phyloP scores from a whole-genome alignment of 2,329 filamentous ascomycete genomes.

The Aureobasidium mangrovei region DNA sequence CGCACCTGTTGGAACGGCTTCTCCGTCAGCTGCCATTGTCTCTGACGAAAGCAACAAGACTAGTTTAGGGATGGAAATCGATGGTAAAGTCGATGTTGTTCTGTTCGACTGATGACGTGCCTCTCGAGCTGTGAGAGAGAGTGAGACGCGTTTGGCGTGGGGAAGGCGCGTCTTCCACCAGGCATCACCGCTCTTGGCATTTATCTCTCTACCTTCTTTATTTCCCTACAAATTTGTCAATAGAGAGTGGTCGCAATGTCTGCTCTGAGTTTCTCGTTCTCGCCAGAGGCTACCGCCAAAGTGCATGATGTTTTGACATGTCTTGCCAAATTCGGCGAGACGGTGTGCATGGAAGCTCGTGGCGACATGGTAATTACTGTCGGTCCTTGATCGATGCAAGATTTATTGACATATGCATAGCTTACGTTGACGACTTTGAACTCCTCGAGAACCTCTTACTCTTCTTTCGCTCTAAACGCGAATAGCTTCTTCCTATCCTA shows the following conservation, averaged over 20 bases:
- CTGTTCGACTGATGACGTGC: background rate
- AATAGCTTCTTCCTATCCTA: slow-evolving; percentile 66
- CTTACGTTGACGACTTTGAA: slow-evolving; percentile 68
- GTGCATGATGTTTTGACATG: slow-evolving; percentile 67
- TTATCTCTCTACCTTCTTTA: background rate
- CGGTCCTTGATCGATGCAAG: background rate
- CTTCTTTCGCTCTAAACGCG: slow-evolving; percentile 59
- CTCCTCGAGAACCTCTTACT: slow-evolving; percentile 71
- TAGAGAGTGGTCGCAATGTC: slow-evolving; percentile 29
- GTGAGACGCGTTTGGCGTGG: slow-evolving; percentile 10
- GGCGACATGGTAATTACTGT: slow-evolving; percentile 50
- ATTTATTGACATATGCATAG: slow-evolving; percentile 33
- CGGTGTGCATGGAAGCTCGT: slow-evolving; percentile 64
- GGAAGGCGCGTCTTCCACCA: slow-evolving; percentile 10
- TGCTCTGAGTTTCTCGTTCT: slow-evolving; percentile 61
- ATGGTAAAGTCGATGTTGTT: background rate
- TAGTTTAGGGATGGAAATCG: background rate
- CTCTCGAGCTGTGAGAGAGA: background rate
- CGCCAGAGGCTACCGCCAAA: slow-evolving; percentile 60
- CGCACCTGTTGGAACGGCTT: slow-evolving; percentile 3
- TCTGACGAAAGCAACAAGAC: background rate
- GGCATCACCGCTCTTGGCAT: slow-evolving; percentile 8
- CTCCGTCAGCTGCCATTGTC: background rate
- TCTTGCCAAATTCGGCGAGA: slow-evolving; percentile 70
- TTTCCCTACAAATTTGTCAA: background rate